Percentiles rank a stretch among this genome's conserved stretches.
Evolutionary conservation across 805 yeast genomes (phyloP).

Genomic region (Lipomyces anomalus): DNA sequence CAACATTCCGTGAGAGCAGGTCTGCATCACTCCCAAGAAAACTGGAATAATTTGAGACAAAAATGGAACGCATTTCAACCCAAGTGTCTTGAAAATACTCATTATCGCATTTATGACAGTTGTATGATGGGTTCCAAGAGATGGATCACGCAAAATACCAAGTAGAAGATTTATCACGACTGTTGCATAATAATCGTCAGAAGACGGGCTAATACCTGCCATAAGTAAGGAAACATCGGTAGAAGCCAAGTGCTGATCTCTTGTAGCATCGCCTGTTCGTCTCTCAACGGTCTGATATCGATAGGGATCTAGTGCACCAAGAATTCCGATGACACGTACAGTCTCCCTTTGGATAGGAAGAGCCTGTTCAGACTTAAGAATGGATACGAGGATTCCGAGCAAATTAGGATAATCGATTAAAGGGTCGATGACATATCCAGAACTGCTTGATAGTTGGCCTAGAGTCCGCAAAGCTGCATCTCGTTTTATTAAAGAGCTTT

Average conservation of each 20-base stretch:
- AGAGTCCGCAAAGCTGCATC: slow-evolving; percentile 84
- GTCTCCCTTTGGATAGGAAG: slow-evolving; percentile 76
- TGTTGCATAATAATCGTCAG: slow-evolving; percentile 89
- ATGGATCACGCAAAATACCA: slow-evolving; percentile 78
- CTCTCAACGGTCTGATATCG: slow-evolving; percentile 89
- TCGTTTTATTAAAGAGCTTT: slow-evolving; percentile 78
- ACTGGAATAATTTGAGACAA: slow-evolving; percentile 85
- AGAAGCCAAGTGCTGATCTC: slow-evolving; percentile 81
- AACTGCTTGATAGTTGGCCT: slow-evolving; percentile 82
- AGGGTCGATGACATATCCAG: slow-evolving; percentile 95
- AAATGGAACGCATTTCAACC: slow-evolving; percentile 84
- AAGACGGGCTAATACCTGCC: slow-evolving; percentile 89
- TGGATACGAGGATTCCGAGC: slow-evolving; percentile 71
- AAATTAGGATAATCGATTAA: slow-evolving; percentile 85
- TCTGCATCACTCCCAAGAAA: slow-evolving; percentile 73
- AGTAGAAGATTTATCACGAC: slow-evolving; percentile 83
- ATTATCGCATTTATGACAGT: slow-evolving; percentile 91
- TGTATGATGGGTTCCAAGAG: slow-evolving; percentile 80
- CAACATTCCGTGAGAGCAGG: slow-evolving; percentile 63
- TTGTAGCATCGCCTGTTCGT: slow-evolving; percentile 17
- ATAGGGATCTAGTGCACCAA: slow-evolving; percentile 96
- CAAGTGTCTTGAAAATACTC: slow-evolving; percentile 83
- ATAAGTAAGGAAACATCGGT: slow-evolving; percentile 83
- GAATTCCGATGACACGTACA: slow-evolving; percentile 79
- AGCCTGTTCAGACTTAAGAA: slow-evolving; percentile 74